Base-by-base conservation (phyloP, 75 land plant species). In the Picea sitchensis region DNA sequence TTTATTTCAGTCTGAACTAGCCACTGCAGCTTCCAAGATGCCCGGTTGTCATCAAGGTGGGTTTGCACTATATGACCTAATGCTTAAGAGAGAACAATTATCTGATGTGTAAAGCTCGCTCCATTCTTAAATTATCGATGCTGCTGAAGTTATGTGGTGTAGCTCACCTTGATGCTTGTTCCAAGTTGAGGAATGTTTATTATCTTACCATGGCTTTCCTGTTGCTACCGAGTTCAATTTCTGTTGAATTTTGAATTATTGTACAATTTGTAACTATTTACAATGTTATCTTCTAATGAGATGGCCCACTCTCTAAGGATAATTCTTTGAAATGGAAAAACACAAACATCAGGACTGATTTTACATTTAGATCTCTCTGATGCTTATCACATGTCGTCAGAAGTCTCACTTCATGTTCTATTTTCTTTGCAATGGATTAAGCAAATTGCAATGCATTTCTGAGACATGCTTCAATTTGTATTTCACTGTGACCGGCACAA, bases 21-120 rank as follows among this genome's bases (percentile, higher is more conserved):
- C 85, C 80, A 72, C 57, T 32, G 87, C 86, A 78, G 79, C 92
- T 23, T 68, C 76, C 2, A 87, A 82, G 77, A 96, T 96, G 99
- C 99, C 99, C 1, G 99, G 99, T n/a, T 96, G 99, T 82, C 99
- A 96, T 78, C 87, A 83, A 36, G 99, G 99, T 68, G 99, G 99
- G 73, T 85, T 85, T 60, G 92, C 87, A 41, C 80, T 96, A 41
- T 96, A 91, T 76, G 83, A 84, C 61, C 68, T 86, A 84, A 89
- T 91, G 93, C 59, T 77, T 51, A 8, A 80, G 83, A 82, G 85
- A 77, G 69, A 21, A 26, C 71, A 65, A 84, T 61, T 58, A 47
- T 2, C 54, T n/a, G 23, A 71, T 44, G 23, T 44, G 54, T 12
- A 71, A 71, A 67, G 36, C 17, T 65, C 36, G 1, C 74, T 71